Evolutionary conservation across 805 yeast genomes (phyloP).

Genomic region (Zygosaccharomyces bisporus): DNA sequence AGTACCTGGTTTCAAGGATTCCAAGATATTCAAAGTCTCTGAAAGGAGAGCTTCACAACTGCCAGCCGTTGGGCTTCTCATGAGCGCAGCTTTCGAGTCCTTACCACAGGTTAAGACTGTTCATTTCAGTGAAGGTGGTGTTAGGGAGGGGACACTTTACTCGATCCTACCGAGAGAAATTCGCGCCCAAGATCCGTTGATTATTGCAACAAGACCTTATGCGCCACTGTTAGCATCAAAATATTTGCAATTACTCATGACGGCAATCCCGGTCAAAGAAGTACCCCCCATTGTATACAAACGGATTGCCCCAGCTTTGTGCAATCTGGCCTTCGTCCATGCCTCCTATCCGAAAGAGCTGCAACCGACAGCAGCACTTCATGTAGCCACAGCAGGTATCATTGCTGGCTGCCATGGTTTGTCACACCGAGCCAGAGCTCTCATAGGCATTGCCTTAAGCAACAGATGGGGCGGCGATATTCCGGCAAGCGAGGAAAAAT

Average conservation of each 20-base stretch:
- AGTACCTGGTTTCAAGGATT: conserved; percentile 42
- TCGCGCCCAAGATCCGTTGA: conserved; percentile 62
- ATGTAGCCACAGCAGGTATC: conserved; percentile 69
- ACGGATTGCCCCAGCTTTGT: conserved; percentile 65
- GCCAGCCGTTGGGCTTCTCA: conserved; percentile 63
- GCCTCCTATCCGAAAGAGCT: conserved; percentile 73
- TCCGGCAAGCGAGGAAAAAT: conserved; percentile 50
- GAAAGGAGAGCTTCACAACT: conserved; percentile 62
- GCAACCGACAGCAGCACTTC: conserved; percentile 70
- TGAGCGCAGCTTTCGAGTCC: conserved; percentile 59
- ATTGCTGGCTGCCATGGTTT: conserved; percentile 74
- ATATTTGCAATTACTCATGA: conserved; percentile 50
- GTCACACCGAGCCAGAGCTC: conserved; percentile 65
- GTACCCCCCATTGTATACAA: conserved; percentile 56
- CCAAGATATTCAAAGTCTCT: conserved; percentile 58
- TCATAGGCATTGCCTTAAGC: conserved; percentile 69
- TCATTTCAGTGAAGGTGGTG: conserved; percentile 73
- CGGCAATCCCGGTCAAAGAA: conserved; percentile 53
- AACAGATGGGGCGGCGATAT: conserved; percentile 82
- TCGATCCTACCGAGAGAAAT: conserved; percentile 55
- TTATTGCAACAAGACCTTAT: conserved; percentile 66
- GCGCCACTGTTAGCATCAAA: conserved; percentile 61
- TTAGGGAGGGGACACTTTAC: conserved; percentile 70
- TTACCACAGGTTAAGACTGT: conserved; percentile 58
- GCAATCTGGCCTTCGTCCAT: conserved; percentile 72